Percentiles rank a stretch among this genome's conserved stretches.
Evolutionary conservation across 1,284 basidiomycete genomes (phyloP).

Genomic region (Puccinia triticina): DNA sequence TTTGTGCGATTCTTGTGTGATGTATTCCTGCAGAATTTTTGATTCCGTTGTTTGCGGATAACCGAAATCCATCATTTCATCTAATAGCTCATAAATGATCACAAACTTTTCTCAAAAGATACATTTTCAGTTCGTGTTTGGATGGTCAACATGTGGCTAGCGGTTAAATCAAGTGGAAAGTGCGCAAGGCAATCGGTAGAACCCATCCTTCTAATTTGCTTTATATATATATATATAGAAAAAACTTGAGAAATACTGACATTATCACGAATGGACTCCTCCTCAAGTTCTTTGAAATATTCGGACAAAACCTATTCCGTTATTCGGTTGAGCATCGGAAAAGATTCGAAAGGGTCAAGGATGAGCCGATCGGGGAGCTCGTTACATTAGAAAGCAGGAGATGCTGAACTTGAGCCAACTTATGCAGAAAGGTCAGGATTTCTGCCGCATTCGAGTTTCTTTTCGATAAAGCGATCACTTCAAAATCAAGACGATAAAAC

Average conservation of each 20-base stretch:
- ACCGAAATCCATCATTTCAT: slow-evolving; percentile 99
- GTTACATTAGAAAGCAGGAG: not conserved
- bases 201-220: slow-evolving; percentile 33
- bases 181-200: not conserved
- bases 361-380: not conserved
- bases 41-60: slow-evolving; percentile 98
- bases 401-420: slow-evolving; percentile 67
- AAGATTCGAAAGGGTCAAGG: not conserved
- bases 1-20: slow-evolving; percentile 98
- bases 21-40: slow-evolving; percentile 99
- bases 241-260: slow-evolving; percentile 6
- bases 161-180: not conserved
- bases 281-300: slow-evolving; percentile 99
- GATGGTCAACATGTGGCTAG: not conserved
- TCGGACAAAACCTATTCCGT: slow-evolving; percentile 76
- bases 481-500: not conserved
- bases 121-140: not conserved
- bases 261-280: slow-evolving; percentile 98
- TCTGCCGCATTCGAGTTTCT: slow-evolving; percentile 95
- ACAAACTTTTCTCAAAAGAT: slow-evolving; percentile 67
- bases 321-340: not conserved
- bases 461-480: slow-evolving; percentile 93
- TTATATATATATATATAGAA: too few relatives aligned
- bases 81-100: slow-evolving; percentile 94
- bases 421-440: slow-evolving; percentile 94